These are phyloP conservation scores for Echeveria elegans DNA, from an alignment of 164 flowering plant species.

Conservation along the genomic window DNA sequence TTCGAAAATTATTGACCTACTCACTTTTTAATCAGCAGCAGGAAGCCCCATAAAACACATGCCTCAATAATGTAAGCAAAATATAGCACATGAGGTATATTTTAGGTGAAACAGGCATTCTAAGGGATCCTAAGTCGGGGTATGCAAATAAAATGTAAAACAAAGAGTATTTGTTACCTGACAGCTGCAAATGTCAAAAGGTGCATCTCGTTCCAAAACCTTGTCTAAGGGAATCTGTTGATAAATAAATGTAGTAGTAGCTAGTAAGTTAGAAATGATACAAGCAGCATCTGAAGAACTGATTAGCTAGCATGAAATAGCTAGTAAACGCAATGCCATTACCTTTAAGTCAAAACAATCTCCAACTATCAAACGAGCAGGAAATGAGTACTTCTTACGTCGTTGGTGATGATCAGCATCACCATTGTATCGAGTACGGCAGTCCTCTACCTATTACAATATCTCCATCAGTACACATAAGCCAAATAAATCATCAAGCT, in stretches of 20 bases:
- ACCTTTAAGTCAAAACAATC: constrained; percentile 6
- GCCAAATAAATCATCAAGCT: not conserved
- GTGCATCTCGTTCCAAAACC: constrained; percentile 82
- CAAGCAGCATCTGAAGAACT: not conserved
- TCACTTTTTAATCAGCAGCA: not conserved
- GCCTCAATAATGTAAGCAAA: not conserved
- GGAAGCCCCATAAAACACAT: not conserved
- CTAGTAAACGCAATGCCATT: not conserved
- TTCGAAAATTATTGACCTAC: not conserved
- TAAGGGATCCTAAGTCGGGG: no score
- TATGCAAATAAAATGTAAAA: no score
- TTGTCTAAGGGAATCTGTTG: constrained; percentile 62
- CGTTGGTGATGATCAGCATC: constrained; percentile 89
- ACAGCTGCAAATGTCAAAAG: constrained; percentile 94
- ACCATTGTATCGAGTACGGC: constrained; percentile 91
- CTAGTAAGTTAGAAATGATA: not conserved
- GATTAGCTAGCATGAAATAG: not conserved
- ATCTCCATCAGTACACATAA: not conserved
- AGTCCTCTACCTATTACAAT: constrained; percentile 70
- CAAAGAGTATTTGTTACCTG: constrained; percentile 54
- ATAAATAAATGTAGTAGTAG: not conserved
- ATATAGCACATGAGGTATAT: no score
- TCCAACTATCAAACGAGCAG: constrained; percentile 64
- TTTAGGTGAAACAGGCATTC: no score
- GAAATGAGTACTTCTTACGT: constrained; percentile 81